phyloP scores from a whole-genome alignment of 2,329 filamentous ascomycete genomes.

The Xylaria sp. region DNA sequence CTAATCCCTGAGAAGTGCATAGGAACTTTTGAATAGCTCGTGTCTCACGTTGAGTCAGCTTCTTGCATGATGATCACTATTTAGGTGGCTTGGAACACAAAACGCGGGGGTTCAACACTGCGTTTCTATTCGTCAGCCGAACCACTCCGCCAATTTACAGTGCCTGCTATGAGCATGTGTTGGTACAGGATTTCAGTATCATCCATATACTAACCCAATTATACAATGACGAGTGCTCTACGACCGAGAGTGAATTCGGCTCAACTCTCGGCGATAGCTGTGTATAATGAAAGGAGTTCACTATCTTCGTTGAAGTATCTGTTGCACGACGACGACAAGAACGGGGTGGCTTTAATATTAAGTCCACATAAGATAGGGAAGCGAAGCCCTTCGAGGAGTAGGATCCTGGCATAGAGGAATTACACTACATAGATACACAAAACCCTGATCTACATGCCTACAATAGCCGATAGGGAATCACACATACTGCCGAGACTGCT shows the following conservation, averaged over 20 bases:
- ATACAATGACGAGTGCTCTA: not conserved
- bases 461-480: not conserved
- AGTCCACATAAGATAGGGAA: not conserved
- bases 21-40: slow-evolving; percentile 5
- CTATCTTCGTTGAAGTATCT: not conserved
- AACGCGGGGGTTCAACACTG: slow-evolving; percentile 29
- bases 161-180: not conserved
- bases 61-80: slow-evolving; percentile 10
- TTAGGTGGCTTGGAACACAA: slow-evolving; percentile 24
- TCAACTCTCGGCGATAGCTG: not conserved
- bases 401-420: slow-evolving; percentile 15
- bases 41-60: slow-evolving; percentile 5
- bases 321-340: not conserved
- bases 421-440: not conserved
- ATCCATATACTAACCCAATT: not conserved
- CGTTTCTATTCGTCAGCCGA: slow-evolving; percentile 31
- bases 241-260: not conserved
- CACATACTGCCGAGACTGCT: no score
- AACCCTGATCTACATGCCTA: slow-evolving; percentile 5
- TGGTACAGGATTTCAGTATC: slow-evolving; percentile 3
- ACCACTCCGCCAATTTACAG: not conserved
- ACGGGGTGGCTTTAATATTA: not conserved
- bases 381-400: slow-evolving; percentile 4
- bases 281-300: not conserved
- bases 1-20: not conserved